Evolutionary conservation across 805 yeast genomes (phyloP).

Genomic region (Candida boleticola): DNA sequence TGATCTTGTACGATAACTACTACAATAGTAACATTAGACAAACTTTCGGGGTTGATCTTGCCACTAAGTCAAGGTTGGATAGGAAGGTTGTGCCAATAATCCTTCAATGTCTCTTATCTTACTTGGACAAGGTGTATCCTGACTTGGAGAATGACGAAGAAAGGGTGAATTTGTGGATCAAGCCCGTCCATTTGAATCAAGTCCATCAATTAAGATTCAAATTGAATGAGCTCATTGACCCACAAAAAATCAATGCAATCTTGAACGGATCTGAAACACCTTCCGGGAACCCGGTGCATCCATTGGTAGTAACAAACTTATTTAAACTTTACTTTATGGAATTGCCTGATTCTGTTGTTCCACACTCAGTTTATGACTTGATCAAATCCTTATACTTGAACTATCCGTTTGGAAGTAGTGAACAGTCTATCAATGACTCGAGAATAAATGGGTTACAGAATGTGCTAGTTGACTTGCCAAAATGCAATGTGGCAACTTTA

Average conservation of each 20-base stretch:
- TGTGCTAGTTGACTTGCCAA: conserved; percentile 63
- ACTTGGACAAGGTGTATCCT: conserved; percentile 71
- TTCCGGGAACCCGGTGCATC: conserved; percentile 21
- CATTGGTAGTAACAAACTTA: conserved; percentile 63
- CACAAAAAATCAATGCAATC: conserved; percentile 28
- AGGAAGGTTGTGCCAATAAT: conserved; percentile 69
- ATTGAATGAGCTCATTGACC: conserved; percentile 40
- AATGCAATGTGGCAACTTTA: conserved; percentile 72
- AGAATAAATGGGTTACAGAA: conserved; percentile 66
- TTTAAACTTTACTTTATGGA: conserved; percentile 74
- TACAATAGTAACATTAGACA: conserved; percentile 66
- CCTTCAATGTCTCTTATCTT: conserved; percentile 58
- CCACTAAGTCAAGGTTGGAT: conserved; percentile 68
- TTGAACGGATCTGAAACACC: conserved; percentile 28
- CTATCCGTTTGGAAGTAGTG: conserved; percentile 21
- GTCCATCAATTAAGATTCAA: conserved; percentile 61
- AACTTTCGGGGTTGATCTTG: conserved; percentile 78
- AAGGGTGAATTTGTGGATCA: conserved; percentile 66
- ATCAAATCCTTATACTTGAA: conserved; percentile 61
- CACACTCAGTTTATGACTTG: conserved; percentile 62
- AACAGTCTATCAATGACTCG: conserved; percentile 35
- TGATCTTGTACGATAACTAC: conserved; percentile 74
- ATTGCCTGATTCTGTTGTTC: conserved; percentile 73
- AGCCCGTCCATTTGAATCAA: conserved; percentile 56
- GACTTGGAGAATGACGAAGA: conserved; percentile 65